These are phyloP conservation scores for Cucumis cinereus DNA, from an alignment of 306 rosid species.

Conservation along the genomic window DNA sequence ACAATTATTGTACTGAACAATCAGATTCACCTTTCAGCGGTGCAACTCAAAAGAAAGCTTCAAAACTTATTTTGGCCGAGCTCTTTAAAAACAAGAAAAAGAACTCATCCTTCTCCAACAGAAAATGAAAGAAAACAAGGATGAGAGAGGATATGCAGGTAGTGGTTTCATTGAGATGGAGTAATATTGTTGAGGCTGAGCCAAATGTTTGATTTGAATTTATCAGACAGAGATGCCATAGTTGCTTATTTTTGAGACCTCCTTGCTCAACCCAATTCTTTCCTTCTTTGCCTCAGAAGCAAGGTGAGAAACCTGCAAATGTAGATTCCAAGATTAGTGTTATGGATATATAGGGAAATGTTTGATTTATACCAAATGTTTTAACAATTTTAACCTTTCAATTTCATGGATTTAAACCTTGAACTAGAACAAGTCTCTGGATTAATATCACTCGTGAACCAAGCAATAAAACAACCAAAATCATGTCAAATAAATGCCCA, in stretches of 20 bases:
- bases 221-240: constrained; percentile 78
- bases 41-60: background rate
- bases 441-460: background rate
- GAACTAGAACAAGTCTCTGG: background rate
- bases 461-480: background rate
- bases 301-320: constrained; percentile 57
- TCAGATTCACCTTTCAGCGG: background rate
- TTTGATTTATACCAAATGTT: background rate
- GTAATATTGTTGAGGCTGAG: background rate
- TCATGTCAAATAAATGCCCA: background rate
- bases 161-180: background rate
- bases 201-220: background rate
- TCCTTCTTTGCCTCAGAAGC: constrained; percentile 63
- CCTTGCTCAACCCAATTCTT: constrained; percentile 50
- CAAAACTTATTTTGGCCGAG: background rate
- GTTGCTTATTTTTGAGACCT: constrained; percentile 68
- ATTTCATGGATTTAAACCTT: background rate
- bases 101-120: background rate
- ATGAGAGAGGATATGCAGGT: background rate
- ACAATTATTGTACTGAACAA: background rate
- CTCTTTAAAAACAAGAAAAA: background rate
- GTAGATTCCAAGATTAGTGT: background rate
- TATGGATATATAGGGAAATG: background rate
- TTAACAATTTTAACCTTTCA: background rate
- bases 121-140: background rate